phyloP scores from a whole-genome alignment of 2,329 filamentous ascomycete species.

The Cadophora luteo-olivacea region DNA sequence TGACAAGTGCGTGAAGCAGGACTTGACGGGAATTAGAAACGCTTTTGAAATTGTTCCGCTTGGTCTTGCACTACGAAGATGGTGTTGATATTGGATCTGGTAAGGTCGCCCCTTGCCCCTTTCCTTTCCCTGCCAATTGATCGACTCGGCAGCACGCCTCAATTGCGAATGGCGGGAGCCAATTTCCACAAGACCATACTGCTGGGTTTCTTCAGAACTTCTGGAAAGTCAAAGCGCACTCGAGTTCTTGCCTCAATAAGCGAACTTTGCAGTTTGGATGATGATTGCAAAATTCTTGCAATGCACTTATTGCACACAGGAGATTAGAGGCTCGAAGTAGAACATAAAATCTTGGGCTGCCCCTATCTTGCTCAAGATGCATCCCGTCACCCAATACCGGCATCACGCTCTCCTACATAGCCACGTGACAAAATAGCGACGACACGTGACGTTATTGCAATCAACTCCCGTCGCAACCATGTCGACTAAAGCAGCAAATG shows the following conservation, averaged over 20 bases:
- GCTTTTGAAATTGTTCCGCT: background rate
- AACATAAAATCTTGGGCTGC: background rate
- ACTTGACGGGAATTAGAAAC: conserved; percentile 7
- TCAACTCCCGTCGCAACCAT: background rate
- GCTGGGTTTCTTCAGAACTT: conserved; percentile 6
- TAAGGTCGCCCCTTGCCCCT: background rate
- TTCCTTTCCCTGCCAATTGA: conserved; percentile 6
- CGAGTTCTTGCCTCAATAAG: conserved; percentile 4
- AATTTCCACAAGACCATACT: conserved; percentile 13
- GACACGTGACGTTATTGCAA: background rate
- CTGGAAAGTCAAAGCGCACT: conserved; percentile 13
- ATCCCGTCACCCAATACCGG: background rate
- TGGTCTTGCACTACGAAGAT: conserved; percentile 9
- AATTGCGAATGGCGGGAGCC: conserved; percentile 4
- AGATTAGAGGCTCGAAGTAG: background rate
- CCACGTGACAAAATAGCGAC: conserved; percentile 1
- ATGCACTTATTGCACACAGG: background rate
- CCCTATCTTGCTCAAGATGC: background rate
- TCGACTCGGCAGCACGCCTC: conserved; percentile 11
- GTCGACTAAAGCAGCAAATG: conserved; percentile 11
- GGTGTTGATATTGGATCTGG: background rate
- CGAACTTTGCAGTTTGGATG: conserved; percentile 13
- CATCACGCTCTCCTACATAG: background rate
- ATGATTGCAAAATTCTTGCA: conserved; percentile 7
- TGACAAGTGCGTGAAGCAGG: background rate